Percentiles rank a stretch among this genome's conserved stretches.
These are phyloP conservation scores for Colletotrichum spaethianum DNA, from an alignment of 2,329 filamentous ascomycete species.

Conservation along the genomic window DNA sequence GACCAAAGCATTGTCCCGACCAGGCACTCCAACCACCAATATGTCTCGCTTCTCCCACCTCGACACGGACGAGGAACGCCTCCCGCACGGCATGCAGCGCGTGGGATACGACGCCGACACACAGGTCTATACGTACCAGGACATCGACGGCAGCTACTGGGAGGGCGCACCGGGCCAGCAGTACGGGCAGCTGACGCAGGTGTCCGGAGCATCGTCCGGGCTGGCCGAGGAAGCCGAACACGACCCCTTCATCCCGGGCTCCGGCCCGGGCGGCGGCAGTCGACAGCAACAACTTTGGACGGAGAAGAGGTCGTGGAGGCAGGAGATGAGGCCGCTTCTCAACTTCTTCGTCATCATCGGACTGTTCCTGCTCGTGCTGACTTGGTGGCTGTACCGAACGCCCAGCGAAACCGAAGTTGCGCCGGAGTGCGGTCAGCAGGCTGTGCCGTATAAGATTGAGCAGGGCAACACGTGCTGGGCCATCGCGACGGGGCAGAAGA, in stretches of 20 bases:
- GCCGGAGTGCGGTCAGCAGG: conserved; percentile 36
- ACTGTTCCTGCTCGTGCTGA: conserved; percentile 64
- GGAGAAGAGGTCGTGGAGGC: conserved; percentile 61
- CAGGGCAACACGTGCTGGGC: conserved; percentile 68
- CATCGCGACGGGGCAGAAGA: conserved; percentile 59
- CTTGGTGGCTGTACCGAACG: conserved; percentile 61
- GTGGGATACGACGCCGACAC: conserved; percentile 71
- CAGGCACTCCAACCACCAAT: background rate
- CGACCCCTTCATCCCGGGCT: conserved; percentile 49
- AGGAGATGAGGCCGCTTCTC: conserved; percentile 68
- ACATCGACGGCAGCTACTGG: conserved; percentile 63
- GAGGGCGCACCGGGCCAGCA: conserved; percentile 64
- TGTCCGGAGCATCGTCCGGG: conserved; percentile 49
- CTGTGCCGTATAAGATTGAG: conserved; percentile 55
- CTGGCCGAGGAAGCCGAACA: conserved; percentile 44
- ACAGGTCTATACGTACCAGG: conserved; percentile 66
- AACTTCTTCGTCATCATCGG: conserved; percentile 71
- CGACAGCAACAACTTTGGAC: conserved; percentile 22
- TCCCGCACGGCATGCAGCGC: conserved; percentile 68
- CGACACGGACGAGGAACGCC: conserved; percentile 65
- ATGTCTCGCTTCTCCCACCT: conserved; percentile 61
- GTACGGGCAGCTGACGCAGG: conserved; percentile 63
- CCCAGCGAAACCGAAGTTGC: conserved; percentile 42
- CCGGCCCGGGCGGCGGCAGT: background rate
- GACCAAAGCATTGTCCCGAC: background rate